A percentile compares a stretch with the other conserved stretches of the same genome.
Conservation (phyloP, 1,284 basidiomycete species). For the Ganoderma lucidum region DNA sequence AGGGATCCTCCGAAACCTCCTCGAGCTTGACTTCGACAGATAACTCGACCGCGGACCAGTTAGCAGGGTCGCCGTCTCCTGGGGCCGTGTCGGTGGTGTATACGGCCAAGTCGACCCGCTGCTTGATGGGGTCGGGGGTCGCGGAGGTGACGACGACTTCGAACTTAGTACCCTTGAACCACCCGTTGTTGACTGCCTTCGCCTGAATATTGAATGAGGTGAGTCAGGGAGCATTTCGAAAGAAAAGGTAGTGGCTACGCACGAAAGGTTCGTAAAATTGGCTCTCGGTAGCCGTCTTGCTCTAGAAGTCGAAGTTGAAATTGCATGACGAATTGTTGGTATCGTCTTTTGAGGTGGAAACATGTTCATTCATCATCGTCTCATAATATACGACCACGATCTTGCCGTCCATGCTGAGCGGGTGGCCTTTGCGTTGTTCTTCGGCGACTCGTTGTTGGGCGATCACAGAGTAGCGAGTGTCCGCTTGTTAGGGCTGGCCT, state of each 20-base stretch:
- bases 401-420: constrained; percentile 12
- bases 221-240: neutral
- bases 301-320: neutral
- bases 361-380: neutral
- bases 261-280: neutral
- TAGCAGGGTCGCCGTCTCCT: neutral
- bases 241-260: neutral
- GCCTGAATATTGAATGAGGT: neutral
- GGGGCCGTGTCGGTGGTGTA: neutral
- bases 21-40: constrained; percentile 21
- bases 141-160: neutral
- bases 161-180: neutral
- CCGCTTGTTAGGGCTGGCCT: neutral
- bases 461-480: neutral
- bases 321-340: neutral
- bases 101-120: neutral
- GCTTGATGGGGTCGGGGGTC: neutral
- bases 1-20: constrained; percentile 11
- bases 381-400: constrained; percentile 5
- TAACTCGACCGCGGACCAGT: constrained; percentile 17
- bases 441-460: constrained; percentile 5
- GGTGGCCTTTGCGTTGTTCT: constrained; percentile 3
- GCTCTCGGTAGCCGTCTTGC: neutral
- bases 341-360: neutral
- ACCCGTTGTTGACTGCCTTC: neutral